Conservation (phyloP, 2,329 filamentous ascomycete genomes). For the Fusarium heterosporum region DNA sequence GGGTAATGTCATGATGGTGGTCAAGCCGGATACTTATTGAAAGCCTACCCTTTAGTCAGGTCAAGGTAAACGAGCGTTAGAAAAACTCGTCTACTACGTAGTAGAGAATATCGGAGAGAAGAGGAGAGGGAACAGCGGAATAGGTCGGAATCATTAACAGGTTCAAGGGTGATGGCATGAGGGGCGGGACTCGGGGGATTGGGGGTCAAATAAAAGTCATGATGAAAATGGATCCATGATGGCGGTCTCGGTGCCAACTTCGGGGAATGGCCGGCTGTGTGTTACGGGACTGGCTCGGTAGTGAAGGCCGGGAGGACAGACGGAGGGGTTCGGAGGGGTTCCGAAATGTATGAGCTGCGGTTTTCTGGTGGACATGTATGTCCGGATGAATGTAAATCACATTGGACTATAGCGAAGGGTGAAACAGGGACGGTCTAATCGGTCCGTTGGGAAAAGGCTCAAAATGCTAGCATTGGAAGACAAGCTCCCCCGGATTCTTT, state of each 20-base stretch:
- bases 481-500: conserved; percentile 37
- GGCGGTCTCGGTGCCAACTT: conserved; percentile 2
- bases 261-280: conserved; percentile 10
- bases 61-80: background rate
- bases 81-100: conserved; percentile 14
- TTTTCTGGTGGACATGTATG: conserved; percentile 28
- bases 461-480: background rate
- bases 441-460: conserved; percentile 23
- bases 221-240: conserved; percentile 35
- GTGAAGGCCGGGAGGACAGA: conserved; percentile 7
- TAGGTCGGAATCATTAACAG: conserved; percentile 28
- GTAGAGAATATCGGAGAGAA: conserved; percentile 32
- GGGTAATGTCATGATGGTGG: conserved; percentile 32
- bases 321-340: conserved; percentile 18
- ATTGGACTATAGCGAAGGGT: conserved; percentile 26
- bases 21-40: conserved; percentile 26
- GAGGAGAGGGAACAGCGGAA: conserved; percentile 30
- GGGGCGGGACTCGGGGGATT: conserved; percentile 18
- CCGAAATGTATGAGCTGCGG: conserved; percentile 22
- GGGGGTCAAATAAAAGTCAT: background rate
- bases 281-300: conserved; percentile 19
- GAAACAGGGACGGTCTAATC: conserved; percentile 36
- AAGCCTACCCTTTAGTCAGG: conserved; percentile 10
- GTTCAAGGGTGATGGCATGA: conserved; percentile 16
- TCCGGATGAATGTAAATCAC: conserved; percentile 17